Evolutionary conservation across 225 moss, liverwort and hornwort species (phyloP), one percentile per base, ranked within the genome.

Genomic region (Neckera pumila): DNA sequence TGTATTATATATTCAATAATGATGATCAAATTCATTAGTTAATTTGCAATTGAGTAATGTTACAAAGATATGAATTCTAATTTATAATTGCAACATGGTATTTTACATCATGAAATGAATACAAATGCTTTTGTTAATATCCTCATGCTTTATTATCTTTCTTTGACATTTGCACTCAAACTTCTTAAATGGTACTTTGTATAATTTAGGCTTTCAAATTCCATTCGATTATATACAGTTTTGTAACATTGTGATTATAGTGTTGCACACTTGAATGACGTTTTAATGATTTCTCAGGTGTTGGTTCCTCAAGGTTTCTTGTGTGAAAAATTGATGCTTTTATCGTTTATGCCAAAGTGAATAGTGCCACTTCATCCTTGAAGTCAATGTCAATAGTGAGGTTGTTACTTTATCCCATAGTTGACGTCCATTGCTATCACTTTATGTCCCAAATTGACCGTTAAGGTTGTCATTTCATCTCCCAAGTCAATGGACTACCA

Each of bases 401-500:
- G 47, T 47, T 74, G 11, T 47, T 4, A 31, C 2, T 47, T 19
- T 19, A 74, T 74, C 2, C 2, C 7, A 31, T 31, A 49, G 0
- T 49, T 74, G 74, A 49, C 0, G 0, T 30, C 0, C 1, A 0
- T 3, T 43, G 10, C 10, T 42, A 26, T 43, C 27, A 74, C 14
- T 30, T 47, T 18, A 45, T 45, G 6, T 70, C 1, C 73, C 3
- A 28, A 45, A 73, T 73, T 15, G 45, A 17, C 3, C 0, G 0
- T 8, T 71, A 10, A 71, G 1, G 4, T 18, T 45, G 6, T 73
- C 18, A 30, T 10, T 47, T 40, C 25, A 40, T 14, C 7, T 66
- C 2, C 6, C 3, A 65, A 66, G 16, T 42, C 0, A 0, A 26
- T 0, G 0, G 6, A 75, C 0, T 49, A 0, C 1, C 1, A 0